Conservation (phyloP, 805 yeast species). For the Deakozyma indianensis region DNA sequence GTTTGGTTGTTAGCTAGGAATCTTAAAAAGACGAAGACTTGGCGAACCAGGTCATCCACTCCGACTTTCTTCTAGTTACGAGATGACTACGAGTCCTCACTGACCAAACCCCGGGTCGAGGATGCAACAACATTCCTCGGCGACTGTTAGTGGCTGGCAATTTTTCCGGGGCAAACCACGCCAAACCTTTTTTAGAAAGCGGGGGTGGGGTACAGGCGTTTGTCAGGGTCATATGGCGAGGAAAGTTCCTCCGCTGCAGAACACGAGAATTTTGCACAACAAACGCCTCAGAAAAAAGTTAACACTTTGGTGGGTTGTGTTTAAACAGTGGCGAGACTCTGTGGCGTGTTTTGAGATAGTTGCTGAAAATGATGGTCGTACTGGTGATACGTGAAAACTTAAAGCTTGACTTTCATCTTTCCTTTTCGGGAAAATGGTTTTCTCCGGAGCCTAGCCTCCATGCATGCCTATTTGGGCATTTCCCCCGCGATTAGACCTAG, state of each 20-base stretch:
- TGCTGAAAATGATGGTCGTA: neutral
- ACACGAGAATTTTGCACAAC: too few relatives aligned
- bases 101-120: neutral
- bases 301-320: neutral
- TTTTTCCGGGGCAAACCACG: neutral
- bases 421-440: too few relatives aligned
- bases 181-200: neutral
- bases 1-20: too few relatives aligned
- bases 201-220: constrained; percentile 1
- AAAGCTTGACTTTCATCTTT: too few relatives aligned
- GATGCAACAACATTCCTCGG: neutral
- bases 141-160: neutral
- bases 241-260: too few relatives aligned
- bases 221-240: neutral
- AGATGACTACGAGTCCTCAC: neutral
- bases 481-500: too few relatives aligned
- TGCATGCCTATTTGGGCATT: too few relatives aligned
- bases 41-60: too few relatives aligned
- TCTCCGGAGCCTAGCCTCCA: too few relatives aligned
- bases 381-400: neutral
- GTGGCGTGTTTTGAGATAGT: too few relatives aligned
- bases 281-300: neutral
- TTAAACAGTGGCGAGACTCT: neutral
- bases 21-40: too few relatives aligned
- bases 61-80: too few relatives aligned